Conservation (phyloP, 1,139 yeast genomes). For the Chernovozyma aurita region DNA sequence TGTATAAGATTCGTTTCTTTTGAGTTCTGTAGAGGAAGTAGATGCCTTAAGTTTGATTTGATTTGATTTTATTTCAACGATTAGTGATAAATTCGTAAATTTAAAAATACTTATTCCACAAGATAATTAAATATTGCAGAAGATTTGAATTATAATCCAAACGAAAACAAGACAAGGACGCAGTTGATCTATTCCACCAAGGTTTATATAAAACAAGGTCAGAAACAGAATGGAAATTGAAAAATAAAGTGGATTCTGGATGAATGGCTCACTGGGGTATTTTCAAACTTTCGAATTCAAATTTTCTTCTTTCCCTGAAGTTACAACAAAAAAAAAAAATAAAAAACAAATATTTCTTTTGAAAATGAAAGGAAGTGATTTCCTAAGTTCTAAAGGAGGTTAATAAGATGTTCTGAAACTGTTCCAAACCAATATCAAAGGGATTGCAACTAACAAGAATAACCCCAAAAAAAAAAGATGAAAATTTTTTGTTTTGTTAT, state of each 20-base stretch:
- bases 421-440: no score
- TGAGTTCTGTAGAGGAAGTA: no score
- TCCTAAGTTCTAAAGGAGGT: background rate
- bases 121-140: conserved; percentile 6
- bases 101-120: conserved; percentile 1
- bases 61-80: no score
- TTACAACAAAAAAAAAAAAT: conserved; percentile 3
- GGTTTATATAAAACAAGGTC: conserved; percentile 7
- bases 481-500: no score
- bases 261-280: background rate
- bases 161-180: background rate
- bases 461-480: no score
- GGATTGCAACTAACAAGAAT: no score
- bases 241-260: background rate
- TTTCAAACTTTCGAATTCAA: background rate
- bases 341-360: background rate
- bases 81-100: background rate
- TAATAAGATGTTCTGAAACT: background rate
- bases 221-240: conserved; percentile 4
- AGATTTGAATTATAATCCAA: no score
- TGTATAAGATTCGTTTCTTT: no score
- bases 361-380: background rate
- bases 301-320: conserved; percentile 7
- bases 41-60: no score
- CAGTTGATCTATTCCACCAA: background rate